Evolutionary conservation across 2,329 filamentous ascomycete species (phyloP), one percentile per base, ranked within the genome.

Genomic region (Beauveria sp.): DNA sequence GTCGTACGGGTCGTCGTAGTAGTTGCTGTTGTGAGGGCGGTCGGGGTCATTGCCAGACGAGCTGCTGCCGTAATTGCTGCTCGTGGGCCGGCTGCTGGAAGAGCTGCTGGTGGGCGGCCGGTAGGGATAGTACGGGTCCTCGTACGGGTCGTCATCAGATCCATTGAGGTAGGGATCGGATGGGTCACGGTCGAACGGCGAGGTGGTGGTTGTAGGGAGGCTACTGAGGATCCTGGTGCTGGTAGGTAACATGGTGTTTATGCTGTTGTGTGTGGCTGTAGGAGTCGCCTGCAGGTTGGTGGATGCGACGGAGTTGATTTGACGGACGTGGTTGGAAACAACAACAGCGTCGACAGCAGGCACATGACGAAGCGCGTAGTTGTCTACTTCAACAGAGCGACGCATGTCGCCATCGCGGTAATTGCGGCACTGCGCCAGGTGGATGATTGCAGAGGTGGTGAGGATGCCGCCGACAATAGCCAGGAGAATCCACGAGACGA

Each of bases 401-500:
- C 38, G 38, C 26, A 38, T 7, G 26, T 53, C 2, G 40, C 14
- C 7, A 3, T 46, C n/a, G 4, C 24, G 8, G 60, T 64, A 61
- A 55, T 65, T 54, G 40, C 57, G 50, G 53, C 40, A 47, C 28
- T 38, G 38, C 16, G 67, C 54, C 8, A 43, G 30, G 18, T 54
- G 46, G 18, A 24, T 26, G 1, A 34, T 42, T 16, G 52, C 14
- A 49, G 63, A 64, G 46, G 66, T 56, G 43, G 64, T 49, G 10
- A 67, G 61, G 20, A 67, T 62, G 24, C 64, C 68, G 40, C 70
- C 69, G 2, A 71, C 62, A 14, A 70, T 30, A 43, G 67, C 51
- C n/a, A 70, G 67, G 24, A 67, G 61, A 7, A 79, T 64, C 73
- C 75, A 79, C 60, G 79, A 68, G 63, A 79, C 55, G 2, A 80